phyloP scores from a whole-genome alignment of 805 yeast species.

The Ogataea populi-albae region DNA sequence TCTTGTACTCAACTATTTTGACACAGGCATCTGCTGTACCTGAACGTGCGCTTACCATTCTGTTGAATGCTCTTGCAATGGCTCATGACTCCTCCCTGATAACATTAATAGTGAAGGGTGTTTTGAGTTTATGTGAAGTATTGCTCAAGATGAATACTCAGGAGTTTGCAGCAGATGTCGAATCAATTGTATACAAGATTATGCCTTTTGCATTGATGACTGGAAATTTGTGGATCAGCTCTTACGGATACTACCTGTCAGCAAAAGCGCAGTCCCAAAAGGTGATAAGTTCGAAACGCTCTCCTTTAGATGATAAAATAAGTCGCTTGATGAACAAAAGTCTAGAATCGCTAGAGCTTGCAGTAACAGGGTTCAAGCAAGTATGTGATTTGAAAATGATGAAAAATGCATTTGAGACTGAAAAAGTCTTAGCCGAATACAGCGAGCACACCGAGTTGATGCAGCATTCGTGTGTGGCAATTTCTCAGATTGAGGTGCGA shows the following conservation, averaged over 20 bases:
- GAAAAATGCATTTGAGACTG: constrained; percentile 38
- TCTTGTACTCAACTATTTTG: constrained; percentile 46
- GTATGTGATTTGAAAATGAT: constrained; percentile 39
- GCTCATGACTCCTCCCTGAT: constrained; percentile 47
- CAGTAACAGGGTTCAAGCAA: constrained; percentile 45
- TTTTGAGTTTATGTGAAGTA: constrained; percentile 43
- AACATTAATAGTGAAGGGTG: constrained; percentile 44
- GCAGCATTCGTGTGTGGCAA: constrained; percentile 31
- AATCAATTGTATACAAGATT: constrained; percentile 36
- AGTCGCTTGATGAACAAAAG: constrained; percentile 28
- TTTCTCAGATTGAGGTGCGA: constrained; percentile 30
- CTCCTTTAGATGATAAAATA: not conserved
- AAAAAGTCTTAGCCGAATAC: constrained; percentile 35
- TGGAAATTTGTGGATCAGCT: constrained; percentile 37
- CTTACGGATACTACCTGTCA: constrained; percentile 36
- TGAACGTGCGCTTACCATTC: constrained; percentile 47
- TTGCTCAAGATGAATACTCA: constrained; percentile 37
- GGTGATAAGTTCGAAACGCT: constrained; percentile 4
- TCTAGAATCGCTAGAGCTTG: constrained; percentile 37
- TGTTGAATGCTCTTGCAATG: constrained; percentile 47
- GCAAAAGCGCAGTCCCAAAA: constrained; percentile 27
- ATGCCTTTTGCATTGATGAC: constrained; percentile 46
- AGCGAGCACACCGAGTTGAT: constrained; percentile 31
- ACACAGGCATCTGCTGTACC: constrained; percentile 39
- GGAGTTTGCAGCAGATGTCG: constrained; percentile 37